phyloP scores from a whole-genome alignment of 495 filamentous ascomycete species.

The Penicillium silybi region DNA sequence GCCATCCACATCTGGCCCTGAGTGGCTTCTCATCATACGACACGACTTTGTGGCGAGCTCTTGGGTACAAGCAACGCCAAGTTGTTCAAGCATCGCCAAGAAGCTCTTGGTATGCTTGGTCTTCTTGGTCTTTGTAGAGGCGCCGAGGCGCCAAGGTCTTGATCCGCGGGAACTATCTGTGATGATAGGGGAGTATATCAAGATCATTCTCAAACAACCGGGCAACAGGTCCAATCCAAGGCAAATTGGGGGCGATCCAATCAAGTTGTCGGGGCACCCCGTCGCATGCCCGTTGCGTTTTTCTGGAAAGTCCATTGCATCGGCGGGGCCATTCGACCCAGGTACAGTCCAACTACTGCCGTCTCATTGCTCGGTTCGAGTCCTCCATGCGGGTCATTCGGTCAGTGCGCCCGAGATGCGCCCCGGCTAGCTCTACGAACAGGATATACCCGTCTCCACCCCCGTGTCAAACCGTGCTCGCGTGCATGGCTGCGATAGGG shows the following conservation, averaged over 20 bases:
- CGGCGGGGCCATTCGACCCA: background rate
- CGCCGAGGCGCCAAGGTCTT: no score
- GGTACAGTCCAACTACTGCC: background rate
- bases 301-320: background rate
- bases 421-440: conserved; percentile 3
- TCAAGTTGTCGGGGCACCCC: background rate
- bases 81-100: background rate
- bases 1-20: background rate
- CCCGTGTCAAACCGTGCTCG: conserved; percentile 6
- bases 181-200: no score
- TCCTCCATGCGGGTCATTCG: background rate
- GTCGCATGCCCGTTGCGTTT: background rate
- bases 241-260: background rate
- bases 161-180: no score
- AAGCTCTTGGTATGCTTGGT: background rate
- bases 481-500: conserved; percentile 12
- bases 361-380: background rate
- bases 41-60: background rate
- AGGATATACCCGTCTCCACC: conserved; percentile 8
- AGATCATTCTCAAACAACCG: background rate
- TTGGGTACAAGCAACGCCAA: background rate
- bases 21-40: background rate
- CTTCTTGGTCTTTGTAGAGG: background rate
- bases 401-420: conserved; percentile 8
- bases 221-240: background rate